Evolutionary conservation across 306 rosid genomes (phyloP).

Genomic region (Biancaea sappan): DNA sequence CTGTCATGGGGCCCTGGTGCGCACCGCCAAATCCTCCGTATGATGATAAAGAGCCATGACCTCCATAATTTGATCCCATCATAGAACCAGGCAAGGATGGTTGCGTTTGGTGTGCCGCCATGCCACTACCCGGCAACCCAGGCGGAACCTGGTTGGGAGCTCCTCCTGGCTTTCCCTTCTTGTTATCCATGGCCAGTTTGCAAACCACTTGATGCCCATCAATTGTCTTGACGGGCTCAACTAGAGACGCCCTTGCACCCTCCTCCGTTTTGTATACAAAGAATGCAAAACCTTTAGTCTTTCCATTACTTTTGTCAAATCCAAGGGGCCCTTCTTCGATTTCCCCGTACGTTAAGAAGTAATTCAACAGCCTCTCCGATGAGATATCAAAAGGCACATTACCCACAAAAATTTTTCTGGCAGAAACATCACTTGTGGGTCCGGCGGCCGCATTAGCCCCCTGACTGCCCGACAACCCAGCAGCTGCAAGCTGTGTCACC

Average conservation of each 20-base stretch:
- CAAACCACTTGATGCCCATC: conserved; percentile 64
- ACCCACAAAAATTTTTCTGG: conserved; percentile 64
- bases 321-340: conserved; percentile 82
- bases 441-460: neutral
- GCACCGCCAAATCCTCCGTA: conserved; percentile 47
- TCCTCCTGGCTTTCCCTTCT: conserved; percentile 58
- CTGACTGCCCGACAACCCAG: neutral
- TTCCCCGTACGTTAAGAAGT: conserved; percentile 57
- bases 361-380: conserved; percentile 54
- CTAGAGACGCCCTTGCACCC: conserved; percentile 65
- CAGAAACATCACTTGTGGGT: conserved; percentile 30
- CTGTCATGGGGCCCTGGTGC: conserved; percentile 40
- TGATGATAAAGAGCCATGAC: conserved; percentile 23
- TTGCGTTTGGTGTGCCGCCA: conserved; percentile 33
- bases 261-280: conserved; percentile 65
- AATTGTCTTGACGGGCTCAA: conserved; percentile 58
- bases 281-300: conserved; percentile 64
- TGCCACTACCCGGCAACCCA: neutral
- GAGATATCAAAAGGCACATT: conserved; percentile 64
- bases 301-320: conserved; percentile 68
- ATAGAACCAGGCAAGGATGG: conserved; percentile 52
- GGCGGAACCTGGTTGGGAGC: neutral
- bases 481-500: conserved; percentile 60
- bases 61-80: conserved; percentile 54
- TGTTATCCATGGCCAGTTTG: conserved; percentile 46